These are phyloP conservation scores for Paecilomyces sp. DNA, from an alignment of 2,329 filamentous ascomycete genomes.

Conservation along the genomic window DNA sequence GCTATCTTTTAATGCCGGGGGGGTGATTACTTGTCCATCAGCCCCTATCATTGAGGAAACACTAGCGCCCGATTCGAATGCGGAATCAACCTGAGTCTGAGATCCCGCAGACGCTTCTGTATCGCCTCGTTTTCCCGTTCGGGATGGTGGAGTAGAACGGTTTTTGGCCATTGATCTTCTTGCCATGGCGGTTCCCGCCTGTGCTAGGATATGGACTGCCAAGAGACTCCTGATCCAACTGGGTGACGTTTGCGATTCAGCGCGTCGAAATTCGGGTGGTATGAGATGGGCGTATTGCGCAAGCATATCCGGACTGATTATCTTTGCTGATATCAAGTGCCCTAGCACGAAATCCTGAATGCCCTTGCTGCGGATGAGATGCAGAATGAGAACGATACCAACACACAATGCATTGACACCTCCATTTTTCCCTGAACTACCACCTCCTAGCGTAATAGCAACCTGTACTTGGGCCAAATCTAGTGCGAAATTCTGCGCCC, in stretches of 20 bases:
- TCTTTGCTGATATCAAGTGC: constrained; percentile 37
- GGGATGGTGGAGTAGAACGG: constrained; percentile 31
- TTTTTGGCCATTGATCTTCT: constrained; percentile 41
- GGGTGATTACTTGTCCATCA: constrained; percentile 43
- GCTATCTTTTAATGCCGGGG: constrained; percentile 45
- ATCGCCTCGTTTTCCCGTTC: constrained; percentile 37
- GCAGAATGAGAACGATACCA: constrained; percentile 38
- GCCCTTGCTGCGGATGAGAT: constrained; percentile 39
- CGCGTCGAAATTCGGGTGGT: constrained; percentile 36
- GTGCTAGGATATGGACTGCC: constrained; percentile 42
- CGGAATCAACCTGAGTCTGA: constrained; percentile 33
- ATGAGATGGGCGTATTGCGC: constrained; percentile 37
- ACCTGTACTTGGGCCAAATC: constrained; percentile 92
- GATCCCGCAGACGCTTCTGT: constrained; percentile 40
- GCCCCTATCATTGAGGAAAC: constrained; percentile 32
- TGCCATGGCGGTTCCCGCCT: constrained; percentile 41
- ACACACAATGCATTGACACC: constrained; percentile 40
- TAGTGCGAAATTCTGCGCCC: constrained; percentile 78
- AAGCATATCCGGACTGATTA: constrained; percentile 36
- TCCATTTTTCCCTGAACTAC: constrained; percentile 47
- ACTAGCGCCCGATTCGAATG: constrained; percentile 36
- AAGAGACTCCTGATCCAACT: constrained; percentile 42
- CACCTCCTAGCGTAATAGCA: constrained; percentile 80
- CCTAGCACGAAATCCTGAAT: constrained; percentile 44
- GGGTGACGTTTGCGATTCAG: constrained; percentile 34